Evolutionary conservation across 2,329 filamentous ascomycete species (phyloP).

Genomic region (Stagonosporopsis tanaceti): DNA sequence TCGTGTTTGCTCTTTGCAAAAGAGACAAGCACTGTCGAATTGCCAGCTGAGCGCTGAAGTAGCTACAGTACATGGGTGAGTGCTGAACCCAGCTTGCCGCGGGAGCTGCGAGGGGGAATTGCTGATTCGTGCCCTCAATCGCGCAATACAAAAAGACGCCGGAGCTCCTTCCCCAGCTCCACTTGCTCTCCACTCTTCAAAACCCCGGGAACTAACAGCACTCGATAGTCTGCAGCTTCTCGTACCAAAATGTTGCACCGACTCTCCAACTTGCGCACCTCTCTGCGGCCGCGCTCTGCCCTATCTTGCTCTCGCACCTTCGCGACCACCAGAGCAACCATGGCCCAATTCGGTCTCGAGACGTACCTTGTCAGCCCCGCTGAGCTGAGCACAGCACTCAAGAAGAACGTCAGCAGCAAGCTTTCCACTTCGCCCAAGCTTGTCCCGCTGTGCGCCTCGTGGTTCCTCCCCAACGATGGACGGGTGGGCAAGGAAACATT

Average conservation of each 20-base stretch:
- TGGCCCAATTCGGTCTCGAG: conserved; percentile 62
- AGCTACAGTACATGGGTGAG: conserved; percentile 9
- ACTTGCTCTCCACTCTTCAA: conserved; percentile 4
- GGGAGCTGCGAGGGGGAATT: conserved; percentile 9
- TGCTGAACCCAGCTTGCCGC: conserved; percentile 7
- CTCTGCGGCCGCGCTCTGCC: conserved; percentile 33
- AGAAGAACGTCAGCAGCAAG: conserved; percentile 79
- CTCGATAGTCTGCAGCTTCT: conserved; percentile 31
- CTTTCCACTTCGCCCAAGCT: conserved; percentile 84
- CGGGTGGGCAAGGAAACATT: conserved; percentile 84
- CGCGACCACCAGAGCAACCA: conserved; percentile 32
- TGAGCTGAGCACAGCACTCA: conserved; percentile 81
- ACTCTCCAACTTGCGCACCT: conserved; percentile 23
- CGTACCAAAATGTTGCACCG: conserved; percentile 30
- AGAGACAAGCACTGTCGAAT: neutral
- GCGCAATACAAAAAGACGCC: neutral
- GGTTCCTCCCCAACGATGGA: conserved; percentile 94
- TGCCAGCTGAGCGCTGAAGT: conserved; percentile 1
- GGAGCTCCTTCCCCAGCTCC: conserved; percentile 18
- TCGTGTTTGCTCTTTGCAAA: conserved; percentile 1
- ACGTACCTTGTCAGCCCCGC: conserved; percentile 87
- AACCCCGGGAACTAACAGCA: conserved; percentile 10
- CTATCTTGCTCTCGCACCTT: conserved; percentile 21
- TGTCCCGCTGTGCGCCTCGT: conserved; percentile 88
- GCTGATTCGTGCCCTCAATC: conserved; percentile 33